Evolutionary conservation across 495 filamentous ascomycete species (phyloP), one percentile per base, ranked within the genome.

Genomic region (Penicillium malachiteum): DNA sequence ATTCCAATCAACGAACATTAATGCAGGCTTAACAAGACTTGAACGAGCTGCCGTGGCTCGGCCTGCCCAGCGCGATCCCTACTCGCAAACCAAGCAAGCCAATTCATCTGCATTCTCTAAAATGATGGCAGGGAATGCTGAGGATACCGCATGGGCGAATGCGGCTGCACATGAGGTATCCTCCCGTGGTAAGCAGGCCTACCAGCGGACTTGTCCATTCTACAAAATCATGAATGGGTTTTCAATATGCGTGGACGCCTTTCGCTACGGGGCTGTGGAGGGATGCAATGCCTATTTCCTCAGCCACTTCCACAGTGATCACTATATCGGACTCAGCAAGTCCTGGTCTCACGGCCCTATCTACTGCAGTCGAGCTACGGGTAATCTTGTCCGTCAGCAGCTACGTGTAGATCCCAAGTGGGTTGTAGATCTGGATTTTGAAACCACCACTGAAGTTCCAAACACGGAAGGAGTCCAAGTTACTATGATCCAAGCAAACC

Each of bases 191-290:
- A 96, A 92, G 69, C 89, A 89, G 40, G 86, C 93, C 1, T 92
- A 91, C 68, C 80, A 91, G 63, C 81, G 95, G 48, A 96, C 89
- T 1, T 99, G 94, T 67, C 94, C 94, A 0, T 99, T 98, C 66
- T 99, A 97, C 75, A 99, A 99, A 69, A 96, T 97, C 55, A 82
- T 99, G 70, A 90, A 91, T 3, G 90, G 90, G 1, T 88, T 97
- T 56, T 88, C 81, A 49, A 95, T 97, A 56, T 92, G 90, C 51
- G 94, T 98, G 4, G 94, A 99, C 68, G 94, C 95, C 0, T 97
- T 99, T 70, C 84, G 92, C 6, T 99, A 97, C 64, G 95, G 94
- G 4, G 89, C 91, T 4, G 88, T 99, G 0, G 83, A 95, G 67
- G 92, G 90, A 0, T 95, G 91, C 67, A 87, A 89, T 46, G 94